Percentiles rank a stretch among this genome's conserved stretches.
Conservation (phyloP, 352 stramenopile genomes). For the Globisporangium irregulare region DNA sequence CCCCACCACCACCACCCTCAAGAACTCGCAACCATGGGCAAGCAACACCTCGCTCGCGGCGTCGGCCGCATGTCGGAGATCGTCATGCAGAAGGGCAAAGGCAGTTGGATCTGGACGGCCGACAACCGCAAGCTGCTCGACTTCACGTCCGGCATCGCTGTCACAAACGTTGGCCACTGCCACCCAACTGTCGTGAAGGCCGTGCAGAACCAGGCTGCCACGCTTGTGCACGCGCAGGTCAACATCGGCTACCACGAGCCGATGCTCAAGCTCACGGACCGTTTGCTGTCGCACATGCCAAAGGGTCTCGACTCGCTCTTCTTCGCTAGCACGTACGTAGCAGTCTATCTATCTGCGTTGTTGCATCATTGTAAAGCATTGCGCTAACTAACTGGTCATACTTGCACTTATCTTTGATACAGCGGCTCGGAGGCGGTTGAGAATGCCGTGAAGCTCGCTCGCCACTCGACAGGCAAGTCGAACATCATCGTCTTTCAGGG, state of each 20-base stretch:
- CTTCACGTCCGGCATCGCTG: conserved; percentile 92
- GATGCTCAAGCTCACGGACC: conserved; percentile 89
- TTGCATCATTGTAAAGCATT: background rate
- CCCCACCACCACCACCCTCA: background rate
- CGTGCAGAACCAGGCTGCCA: conserved; percentile 87
- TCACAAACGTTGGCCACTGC: conserved; percentile 91
- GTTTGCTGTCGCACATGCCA: conserved; percentile 74
- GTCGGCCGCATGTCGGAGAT: conserved; percentile 85
- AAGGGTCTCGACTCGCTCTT: conserved; percentile 87
- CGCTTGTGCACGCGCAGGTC: conserved; percentile 89
- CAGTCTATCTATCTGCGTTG: background rate
- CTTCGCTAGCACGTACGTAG: conserved; percentile 72
- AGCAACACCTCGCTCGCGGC: conserved; percentile 69
- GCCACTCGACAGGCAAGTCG: conserved; percentile 85
- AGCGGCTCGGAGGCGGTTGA: conserved; percentile 92
- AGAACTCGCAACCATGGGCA: conserved; percentile 38
- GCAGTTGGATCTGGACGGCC: conserved; percentile 84
- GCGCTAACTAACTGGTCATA: background rate
- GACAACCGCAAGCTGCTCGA: conserved; percentile 89
- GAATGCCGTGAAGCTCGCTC: conserved; percentile 91
- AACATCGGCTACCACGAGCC: conserved; percentile 92
- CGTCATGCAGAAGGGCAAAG: conserved; percentile 81
- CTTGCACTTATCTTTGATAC: conserved; percentile 6
- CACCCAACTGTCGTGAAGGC: conserved; percentile 90
- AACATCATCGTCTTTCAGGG: conserved; percentile 91